Conservation (phyloP, 768 basidiomycete genomes). For the Leccinum obscurum region DNA sequence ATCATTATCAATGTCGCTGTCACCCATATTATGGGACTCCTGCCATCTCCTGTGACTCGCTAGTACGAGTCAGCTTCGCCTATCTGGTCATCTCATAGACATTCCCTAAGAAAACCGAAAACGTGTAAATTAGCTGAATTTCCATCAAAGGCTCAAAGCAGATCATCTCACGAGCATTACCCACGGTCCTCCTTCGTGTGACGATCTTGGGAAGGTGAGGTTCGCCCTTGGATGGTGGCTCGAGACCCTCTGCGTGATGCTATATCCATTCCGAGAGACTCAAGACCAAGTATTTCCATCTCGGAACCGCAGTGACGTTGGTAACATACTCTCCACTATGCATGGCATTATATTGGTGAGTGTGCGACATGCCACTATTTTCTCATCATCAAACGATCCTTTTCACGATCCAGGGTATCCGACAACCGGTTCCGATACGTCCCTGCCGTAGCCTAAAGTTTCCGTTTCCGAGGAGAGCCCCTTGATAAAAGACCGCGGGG, state of each 20-base stretch:
- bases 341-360: background rate
- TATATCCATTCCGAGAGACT: background rate
- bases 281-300: background rate
- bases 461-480: background rate
- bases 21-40: too few species aligned
- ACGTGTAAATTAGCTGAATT: background rate
- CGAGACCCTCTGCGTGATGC: background rate
- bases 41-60: background rate
- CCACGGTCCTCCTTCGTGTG: background rate
- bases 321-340: background rate
- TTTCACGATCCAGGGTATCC: background rate
- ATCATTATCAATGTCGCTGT: too few species aligned
- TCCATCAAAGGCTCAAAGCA: background rate
- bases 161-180: background rate
- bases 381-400: background rate
- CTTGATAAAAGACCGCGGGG: background rate
- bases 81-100: background rate
- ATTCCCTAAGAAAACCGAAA: background rate
- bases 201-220: background rate
- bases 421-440: background rate
- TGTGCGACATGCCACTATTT: background rate
- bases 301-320: background rate
- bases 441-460: background rate
- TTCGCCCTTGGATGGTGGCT: background rate
- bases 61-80: background rate